Conservation (phyloP, 225 moss, liverwort and hornwort genomes). For the Ulota crispa region DNA sequence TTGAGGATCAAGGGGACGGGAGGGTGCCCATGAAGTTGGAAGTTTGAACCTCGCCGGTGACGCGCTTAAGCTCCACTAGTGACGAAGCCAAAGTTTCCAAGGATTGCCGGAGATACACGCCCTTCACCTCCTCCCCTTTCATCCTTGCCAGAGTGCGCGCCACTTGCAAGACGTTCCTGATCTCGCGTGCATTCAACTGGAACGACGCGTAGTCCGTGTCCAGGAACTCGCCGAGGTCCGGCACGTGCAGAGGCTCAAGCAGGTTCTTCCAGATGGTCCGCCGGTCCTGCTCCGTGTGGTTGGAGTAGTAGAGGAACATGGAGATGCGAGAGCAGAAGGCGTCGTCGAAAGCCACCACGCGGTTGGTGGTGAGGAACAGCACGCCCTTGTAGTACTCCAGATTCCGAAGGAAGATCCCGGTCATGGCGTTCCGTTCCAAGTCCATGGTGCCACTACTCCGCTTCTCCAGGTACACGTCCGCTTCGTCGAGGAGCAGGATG, state of each 20-base stretch:
- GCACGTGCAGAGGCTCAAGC: conserved; percentile 27
- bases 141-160: conserved; percentile 40
- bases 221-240: background rate
- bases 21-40: background rate
- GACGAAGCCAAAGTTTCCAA: conserved; percentile 9
- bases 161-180: conserved; percentile 49
- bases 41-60: background rate
- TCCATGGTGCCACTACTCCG: conserved; percentile 5
- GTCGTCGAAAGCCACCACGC: conserved; percentile 47
- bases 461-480: conserved; percentile 46
- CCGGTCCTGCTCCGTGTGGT: conserved; percentile 17
- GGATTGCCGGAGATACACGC: background rate
- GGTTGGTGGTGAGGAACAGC: conserved; percentile 54
- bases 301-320: conserved; percentile 42
- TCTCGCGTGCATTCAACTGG: conserved; percentile 56
- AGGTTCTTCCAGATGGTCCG: conserved; percentile 39
- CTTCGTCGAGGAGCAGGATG: conserved; percentile 52
- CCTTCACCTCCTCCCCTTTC: conserved; percentile 16
- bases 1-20: background rate
- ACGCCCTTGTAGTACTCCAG: conserved; percentile 55
- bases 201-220: conserved; percentile 6
- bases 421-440: conserved; percentile 38
- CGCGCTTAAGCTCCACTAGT: background rate
- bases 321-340: conserved; percentile 59
- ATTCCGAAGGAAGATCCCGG: conserved; percentile 40